phyloP scores from a whole-genome alignment of 768 basidiomycete genomes.

The Lactarius akahatsu region DNA sequence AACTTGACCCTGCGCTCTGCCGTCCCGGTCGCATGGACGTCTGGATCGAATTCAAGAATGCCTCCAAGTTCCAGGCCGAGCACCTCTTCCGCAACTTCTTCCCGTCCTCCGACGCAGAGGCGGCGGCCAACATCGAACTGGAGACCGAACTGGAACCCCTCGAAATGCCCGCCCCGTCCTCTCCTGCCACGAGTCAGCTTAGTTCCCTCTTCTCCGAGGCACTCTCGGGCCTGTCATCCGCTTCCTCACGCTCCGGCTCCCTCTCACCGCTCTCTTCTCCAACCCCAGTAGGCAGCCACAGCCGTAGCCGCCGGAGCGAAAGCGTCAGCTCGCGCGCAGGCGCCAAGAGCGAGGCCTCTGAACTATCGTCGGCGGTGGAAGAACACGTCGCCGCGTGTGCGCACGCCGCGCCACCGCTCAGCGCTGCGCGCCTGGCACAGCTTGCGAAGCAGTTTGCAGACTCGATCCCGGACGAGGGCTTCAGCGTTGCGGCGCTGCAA shows the following conservation, averaged over 20 bases:
- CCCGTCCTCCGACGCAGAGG: conserved; percentile 65
- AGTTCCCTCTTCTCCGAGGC: conserved; percentile 48
- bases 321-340: conserved; percentile 28
- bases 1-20: conserved; percentile 86
- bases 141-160: conserved; percentile 49
- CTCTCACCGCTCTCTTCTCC: conserved; percentile 30
- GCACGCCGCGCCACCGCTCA: conserved; percentile 65
- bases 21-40: conserved; percentile 93
- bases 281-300: conserved; percentile 20
- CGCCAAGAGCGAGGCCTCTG: conserved; percentile 44
- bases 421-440: conserved; percentile 58
- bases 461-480: conserved; percentile 79
- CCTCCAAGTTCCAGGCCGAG: conserved; percentile 83
- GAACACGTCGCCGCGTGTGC: conserved; percentile 57
- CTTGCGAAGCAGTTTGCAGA: conserved; percentile 81
- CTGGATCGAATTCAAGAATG: conserved; percentile 87
- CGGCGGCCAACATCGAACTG: conserved; percentile 33
- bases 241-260: conserved; percentile 39
- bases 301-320: conserved; percentile 26
- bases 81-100: conserved; percentile 89
- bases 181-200: conserved; percentile 47
- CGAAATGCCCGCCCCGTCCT: conserved; percentile 42
- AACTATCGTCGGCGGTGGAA: conserved; percentile 64
- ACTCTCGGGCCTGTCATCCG: conserved; percentile 41
- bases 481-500: conserved; percentile 87